These are phyloP conservation scores for Plectranthus barbatus DNA, from an alignment of 257 asterid species.

Conservation along the genomic window DNA sequence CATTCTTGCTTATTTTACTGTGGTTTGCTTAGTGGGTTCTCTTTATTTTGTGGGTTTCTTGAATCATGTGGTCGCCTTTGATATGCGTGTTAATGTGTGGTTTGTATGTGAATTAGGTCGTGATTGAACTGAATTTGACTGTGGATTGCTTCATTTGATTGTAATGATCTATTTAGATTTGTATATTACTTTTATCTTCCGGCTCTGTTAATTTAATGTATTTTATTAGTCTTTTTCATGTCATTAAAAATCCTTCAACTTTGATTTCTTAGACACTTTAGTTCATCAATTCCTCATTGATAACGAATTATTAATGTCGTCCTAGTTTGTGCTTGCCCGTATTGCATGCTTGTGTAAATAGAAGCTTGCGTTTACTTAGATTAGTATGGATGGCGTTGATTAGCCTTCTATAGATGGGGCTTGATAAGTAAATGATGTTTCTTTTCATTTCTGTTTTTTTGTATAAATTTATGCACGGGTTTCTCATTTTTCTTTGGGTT, in stretches of 20 bases:
- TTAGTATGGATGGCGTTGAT: background rate
- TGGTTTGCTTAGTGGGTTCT: background rate
- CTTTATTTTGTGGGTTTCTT: slow-evolving; percentile 2
- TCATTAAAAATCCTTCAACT: background rate
- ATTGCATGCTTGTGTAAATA: background rate
- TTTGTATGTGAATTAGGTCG: slow-evolving; percentile 22
- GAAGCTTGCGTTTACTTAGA: background rate
- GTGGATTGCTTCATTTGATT: background rate
- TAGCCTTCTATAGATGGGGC: background rate
- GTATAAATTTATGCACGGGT: background rate
- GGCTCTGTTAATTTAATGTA: background rate
- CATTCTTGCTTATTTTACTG: slow-evolving; percentile 8
- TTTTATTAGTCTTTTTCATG: background rate
- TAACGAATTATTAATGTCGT: background rate
- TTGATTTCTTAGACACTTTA: background rate
- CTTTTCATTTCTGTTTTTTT: background rate
- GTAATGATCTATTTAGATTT: background rate
- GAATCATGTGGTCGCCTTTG: background rate
- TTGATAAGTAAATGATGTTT: background rate
- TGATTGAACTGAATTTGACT: background rate
- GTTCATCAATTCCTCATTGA: background rate
- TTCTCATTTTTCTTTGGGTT: background rate
- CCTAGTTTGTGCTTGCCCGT: background rate
- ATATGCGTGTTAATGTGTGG: slow-evolving; percentile 21
- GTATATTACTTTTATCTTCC: background rate